These are phyloP conservation scores for Symmetrospora coprosmae DNA, from an alignment of 768 basidiomycete genomes.

Conservation along the genomic window DNA sequence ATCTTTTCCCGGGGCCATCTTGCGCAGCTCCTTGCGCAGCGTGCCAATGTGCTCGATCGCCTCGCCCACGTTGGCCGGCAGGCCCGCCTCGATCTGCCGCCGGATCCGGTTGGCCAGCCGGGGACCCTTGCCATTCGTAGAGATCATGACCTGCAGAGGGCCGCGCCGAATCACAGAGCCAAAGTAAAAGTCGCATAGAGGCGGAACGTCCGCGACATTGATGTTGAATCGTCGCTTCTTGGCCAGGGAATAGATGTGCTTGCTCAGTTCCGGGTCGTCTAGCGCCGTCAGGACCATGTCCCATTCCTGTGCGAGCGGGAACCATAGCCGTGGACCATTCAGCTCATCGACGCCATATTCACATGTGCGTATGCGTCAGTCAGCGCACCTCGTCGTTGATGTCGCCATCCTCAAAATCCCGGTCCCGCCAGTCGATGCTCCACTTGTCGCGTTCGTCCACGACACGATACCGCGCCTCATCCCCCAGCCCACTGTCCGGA, in stretches of 20 bases:
- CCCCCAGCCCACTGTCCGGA: slow-evolving; percentile 53
- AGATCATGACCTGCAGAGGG: slow-evolving; percentile 87
- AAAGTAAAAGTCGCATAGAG: slow-evolving; percentile 95
- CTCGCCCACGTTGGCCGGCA: slow-evolving; percentile 58
- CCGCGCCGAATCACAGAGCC: slow-evolving; percentile 82
- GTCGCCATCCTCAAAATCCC: not conserved
- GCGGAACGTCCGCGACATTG: slow-evolving; percentile 92
- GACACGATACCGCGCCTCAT: slow-evolving; percentile 38
- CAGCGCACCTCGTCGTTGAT: slow-evolving; percentile 43
- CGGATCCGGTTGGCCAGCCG: slow-evolving; percentile 75
- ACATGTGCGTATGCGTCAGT: too few relatives aligned
- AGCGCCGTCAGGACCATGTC: slow-evolving; percentile 45
- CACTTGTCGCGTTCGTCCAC: slow-evolving; percentile 38
- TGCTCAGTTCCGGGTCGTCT: slow-evolving; percentile 59
- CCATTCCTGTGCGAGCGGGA: slow-evolving; percentile 50
- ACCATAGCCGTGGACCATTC: slow-evolving; percentile 38
- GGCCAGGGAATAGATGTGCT: slow-evolving; percentile 56
- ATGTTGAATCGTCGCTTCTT: slow-evolving; percentile 61
- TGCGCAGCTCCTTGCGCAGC: slow-evolving; percentile 56
- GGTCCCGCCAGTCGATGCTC: slow-evolving; percentile 41
- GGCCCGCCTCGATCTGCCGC: slow-evolving; percentile 49
- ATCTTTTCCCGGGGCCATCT: slow-evolving; percentile 59
- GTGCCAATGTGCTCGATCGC: slow-evolving; percentile 68
- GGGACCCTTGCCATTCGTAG: slow-evolving; percentile 84
- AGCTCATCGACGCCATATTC: slow-evolving; percentile 21